A percentile compares a stretch with the other conserved stretches of the same genome.
Conservation (phyloP, 768 basidiomycete genomes). For the Mycena maculata region DNA sequence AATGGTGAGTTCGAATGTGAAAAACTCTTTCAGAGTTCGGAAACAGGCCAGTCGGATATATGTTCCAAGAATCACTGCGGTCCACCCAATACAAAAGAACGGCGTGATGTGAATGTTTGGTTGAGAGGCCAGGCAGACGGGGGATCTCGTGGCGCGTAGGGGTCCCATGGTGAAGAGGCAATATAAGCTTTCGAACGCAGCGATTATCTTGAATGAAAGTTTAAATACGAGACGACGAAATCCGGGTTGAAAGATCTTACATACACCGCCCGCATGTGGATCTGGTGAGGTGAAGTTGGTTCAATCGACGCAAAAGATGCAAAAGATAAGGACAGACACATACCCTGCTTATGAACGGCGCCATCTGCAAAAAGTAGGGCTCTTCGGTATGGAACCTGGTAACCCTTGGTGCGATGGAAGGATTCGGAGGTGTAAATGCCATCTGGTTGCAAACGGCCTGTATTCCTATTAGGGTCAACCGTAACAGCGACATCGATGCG, state of each 20-base stretch:
- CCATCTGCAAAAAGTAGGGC: conserved; percentile 57
- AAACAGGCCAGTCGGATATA: conserved; percentile 59
- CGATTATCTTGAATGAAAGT: conserved; percentile 41
- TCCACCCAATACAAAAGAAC: conserved; percentile 49
- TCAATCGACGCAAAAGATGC: too few relatives aligned
- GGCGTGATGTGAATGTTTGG: conserved; percentile 42
- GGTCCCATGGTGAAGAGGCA: conserved; percentile 37
- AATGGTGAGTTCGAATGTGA: conserved; percentile 63
- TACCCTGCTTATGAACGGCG: conserved; percentile 60
- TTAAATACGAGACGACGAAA: not conserved
- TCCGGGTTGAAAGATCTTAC: conserved; percentile 33
- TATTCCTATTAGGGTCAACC: conserved; percentile 52
- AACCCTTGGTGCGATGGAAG: conserved; percentile 52
- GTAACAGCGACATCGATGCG: conserved; percentile 38
- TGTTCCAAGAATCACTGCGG: conserved; percentile 47
- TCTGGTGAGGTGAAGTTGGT: conserved; percentile 21
- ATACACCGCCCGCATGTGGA: conserved; percentile 20
- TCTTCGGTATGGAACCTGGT: conserved; percentile 58
- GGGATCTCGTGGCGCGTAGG: conserved; percentile 47
- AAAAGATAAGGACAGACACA: not conserved
- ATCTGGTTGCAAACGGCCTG: conserved; percentile 58
- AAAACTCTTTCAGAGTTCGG: conserved; percentile 56
- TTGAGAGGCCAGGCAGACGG: conserved; percentile 42
- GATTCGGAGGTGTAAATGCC: conserved; percentile 62
- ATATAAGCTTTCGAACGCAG: conserved; percentile 50